Conservation (phyloP, 192 early-diverging fungal species). For the Podila epigama region DNA sequence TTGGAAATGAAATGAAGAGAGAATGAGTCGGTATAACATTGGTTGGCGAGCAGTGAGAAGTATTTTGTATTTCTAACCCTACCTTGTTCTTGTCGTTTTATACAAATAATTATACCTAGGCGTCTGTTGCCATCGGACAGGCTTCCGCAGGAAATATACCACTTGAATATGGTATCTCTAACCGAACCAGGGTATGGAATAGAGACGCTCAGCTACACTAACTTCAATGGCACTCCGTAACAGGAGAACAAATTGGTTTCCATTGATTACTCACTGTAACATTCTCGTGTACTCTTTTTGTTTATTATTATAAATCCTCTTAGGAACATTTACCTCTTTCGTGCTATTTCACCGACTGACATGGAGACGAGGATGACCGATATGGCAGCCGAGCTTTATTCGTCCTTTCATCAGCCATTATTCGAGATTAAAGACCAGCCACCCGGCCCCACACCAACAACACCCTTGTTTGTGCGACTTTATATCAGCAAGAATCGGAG, state of each 20-base stretch:
- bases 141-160: conserved; percentile 28
- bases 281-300: background rate
- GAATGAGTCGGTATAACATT: no score
- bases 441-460: background rate
- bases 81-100: no score
- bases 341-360: conserved; percentile 12
- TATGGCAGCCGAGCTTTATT: conserved; percentile 18
- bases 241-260: background rate
- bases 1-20: no score
- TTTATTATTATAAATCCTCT: conserved; percentile 1
- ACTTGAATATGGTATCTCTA: background rate
- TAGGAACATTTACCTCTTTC: conserved; percentile 41
- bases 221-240: background rate
- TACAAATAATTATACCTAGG: no score
- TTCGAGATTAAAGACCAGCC: conserved; percentile 1
- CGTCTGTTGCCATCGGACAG: background rate
- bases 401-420: conserved; percentile 25
- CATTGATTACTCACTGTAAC: background rate
- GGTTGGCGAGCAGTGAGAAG: no score
- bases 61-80: no score
- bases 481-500: conserved; percentile 39
- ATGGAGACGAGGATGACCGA: conserved; percentile 44
- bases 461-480: conserved; percentile 21
- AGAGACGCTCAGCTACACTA: background rate
- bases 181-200: conserved; percentile 23